Conservation (phyloP, 2,329 filamentous ascomycete genomes). For the Penicillium decumbens region DNA sequence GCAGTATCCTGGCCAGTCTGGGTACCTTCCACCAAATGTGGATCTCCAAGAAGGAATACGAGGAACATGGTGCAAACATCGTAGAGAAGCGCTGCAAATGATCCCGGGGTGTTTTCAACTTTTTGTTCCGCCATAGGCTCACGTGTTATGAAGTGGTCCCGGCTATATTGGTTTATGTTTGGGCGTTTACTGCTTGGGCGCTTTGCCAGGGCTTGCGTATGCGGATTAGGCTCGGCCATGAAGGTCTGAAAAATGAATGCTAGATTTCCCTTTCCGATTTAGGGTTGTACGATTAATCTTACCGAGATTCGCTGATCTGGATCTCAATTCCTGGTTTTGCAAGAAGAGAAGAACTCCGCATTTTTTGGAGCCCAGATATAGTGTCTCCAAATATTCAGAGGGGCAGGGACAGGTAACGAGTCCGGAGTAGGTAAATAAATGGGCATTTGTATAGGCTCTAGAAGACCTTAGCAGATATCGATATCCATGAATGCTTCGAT, state of each 20-base stretch:
- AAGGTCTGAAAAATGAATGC: constrained; percentile 15
- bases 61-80: constrained; percentile 84
- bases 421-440: background rate
- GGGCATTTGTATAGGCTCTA: too few relatives aligned
- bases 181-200: constrained; percentile 17
- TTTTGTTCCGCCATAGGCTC: constrained; percentile 8
- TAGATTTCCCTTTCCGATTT: constrained; percentile 2
- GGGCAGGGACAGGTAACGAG: background rate
- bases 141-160: constrained; percentile 15
- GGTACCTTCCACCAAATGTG: constrained; percentile 99
- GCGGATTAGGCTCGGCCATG: constrained; percentile 9
- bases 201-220: constrained; percentile 15
- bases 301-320: background rate
- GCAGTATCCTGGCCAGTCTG: constrained; percentile 88
- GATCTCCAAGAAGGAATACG: constrained; percentile 96
- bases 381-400: background rate
- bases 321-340: background rate
- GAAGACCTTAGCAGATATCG: too few relatives aligned
- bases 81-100: constrained; percentile 96
- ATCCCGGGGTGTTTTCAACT: background rate
- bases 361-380: background rate
- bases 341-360: background rate
- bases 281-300: background rate
- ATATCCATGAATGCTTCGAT: too few relatives aligned
- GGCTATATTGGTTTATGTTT: constrained; percentile 6